phyloP scores from a whole-genome alignment of 2,329 filamentous ascomycete species.

The Aspergillus fijiensis region DNA sequence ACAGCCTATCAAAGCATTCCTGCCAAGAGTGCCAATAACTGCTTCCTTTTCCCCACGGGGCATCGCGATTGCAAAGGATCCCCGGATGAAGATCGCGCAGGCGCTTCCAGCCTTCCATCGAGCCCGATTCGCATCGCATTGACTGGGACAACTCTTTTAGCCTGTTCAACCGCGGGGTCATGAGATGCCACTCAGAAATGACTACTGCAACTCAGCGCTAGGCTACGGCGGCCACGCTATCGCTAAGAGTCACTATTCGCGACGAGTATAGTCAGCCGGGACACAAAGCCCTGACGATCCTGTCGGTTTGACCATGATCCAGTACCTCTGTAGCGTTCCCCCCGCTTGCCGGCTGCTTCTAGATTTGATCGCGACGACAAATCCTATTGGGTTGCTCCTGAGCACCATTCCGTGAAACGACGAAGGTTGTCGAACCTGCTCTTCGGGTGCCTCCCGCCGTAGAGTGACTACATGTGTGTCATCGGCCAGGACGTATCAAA shows the following conservation, averaged over 20 bases:
- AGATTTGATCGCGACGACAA: background rate
- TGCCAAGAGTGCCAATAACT: background rate
- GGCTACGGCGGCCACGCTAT: background rate
- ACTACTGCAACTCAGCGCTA: background rate
- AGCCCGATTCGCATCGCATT: background rate
- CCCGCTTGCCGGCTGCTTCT: background rate
- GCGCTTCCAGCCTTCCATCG: background rate
- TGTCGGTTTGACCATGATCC: background rate
- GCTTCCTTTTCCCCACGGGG: background rate
- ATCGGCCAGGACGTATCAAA: background rate
- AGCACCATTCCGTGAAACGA: background rate
- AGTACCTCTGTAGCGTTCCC: background rate
- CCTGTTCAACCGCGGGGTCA: background rate
- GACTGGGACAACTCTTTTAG: background rate
- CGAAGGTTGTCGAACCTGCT: background rate
- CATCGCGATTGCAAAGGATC: background rate
- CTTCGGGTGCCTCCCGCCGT: background rate
- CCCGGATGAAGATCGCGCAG: background rate
- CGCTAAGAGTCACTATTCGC: background rate
- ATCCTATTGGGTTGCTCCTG: background rate
- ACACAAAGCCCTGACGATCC: background rate
- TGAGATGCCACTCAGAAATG: background rate
- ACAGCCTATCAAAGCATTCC: background rate
- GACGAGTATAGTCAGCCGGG: background rate
- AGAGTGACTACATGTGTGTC: background rate